phyloP scores from a whole-genome alignment of 139 green algal genomes.

The Yamagishiella unicocca region DNA sequence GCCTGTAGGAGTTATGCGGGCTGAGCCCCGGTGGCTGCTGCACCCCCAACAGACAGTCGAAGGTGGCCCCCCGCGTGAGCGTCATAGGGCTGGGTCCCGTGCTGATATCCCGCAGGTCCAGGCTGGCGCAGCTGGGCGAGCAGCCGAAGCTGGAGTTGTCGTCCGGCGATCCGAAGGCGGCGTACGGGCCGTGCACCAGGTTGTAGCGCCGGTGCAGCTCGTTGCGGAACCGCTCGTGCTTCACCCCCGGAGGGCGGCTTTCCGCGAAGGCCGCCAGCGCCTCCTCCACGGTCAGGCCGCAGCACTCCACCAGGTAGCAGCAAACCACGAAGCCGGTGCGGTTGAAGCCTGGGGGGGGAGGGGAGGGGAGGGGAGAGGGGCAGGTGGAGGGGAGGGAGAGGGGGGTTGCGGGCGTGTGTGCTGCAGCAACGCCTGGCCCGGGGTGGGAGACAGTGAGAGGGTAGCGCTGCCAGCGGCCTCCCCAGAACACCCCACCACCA shows the following conservation, averaged over 20 bases:
- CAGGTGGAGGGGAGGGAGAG: background rate
- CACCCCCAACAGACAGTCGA: background rate
- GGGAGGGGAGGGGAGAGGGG: background rate
- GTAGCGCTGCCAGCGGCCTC: no score
- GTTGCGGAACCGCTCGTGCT: conserved; percentile 83
- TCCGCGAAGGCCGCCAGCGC: conserved; percentile 80
- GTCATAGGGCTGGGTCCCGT: background rate
- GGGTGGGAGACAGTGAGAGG: no score
- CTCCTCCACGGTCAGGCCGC: conserved; percentile 74
- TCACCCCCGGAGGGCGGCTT: conserved; percentile 82
- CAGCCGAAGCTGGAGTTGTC: conserved; percentile 41
- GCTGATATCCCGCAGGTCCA: background rate
- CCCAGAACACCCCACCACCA: no score
- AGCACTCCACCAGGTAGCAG: conserved; percentile 80
- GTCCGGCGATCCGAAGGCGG: background rate
- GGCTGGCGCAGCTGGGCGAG: conserved; percentile 26
- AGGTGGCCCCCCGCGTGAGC: background rate
- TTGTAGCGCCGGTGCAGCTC: conserved; percentile 79
- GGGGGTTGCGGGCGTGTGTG: background rate
- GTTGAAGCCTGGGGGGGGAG: conserved; percentile 80
- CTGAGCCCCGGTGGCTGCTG: background rate
- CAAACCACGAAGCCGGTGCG: conserved; percentile 91
- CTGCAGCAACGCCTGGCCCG: no score
- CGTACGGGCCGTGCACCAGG: background rate
- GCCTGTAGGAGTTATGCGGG: background rate